Conservation (phyloP, 2,329 filamentous ascomycete species). For the Ambrosiella xylebori region DNA sequence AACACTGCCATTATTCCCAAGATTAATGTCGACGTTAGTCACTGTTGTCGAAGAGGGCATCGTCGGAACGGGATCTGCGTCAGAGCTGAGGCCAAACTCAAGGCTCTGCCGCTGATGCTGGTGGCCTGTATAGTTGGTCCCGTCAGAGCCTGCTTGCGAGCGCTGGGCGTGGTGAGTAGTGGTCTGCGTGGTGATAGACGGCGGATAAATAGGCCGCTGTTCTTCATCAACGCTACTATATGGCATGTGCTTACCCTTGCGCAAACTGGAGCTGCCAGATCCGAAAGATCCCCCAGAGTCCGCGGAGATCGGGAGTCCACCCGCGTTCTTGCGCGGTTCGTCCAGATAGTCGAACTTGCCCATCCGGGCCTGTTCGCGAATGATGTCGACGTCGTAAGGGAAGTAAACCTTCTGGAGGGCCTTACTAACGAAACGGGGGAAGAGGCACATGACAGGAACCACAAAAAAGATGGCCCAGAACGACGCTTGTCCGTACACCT, state of each 20-base stretch:
- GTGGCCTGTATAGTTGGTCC: constrained; percentile 68
- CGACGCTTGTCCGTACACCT: constrained; percentile 63
- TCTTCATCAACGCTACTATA: constrained; percentile 66
- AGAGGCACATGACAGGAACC: constrained; percentile 63
- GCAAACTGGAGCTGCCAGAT: constrained; percentile 28
- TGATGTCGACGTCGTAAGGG: constrained; percentile 84
- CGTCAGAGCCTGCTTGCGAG: constrained; percentile 84
- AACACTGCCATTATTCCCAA: too few relatives aligned
- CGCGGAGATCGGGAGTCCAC: constrained; percentile 1
- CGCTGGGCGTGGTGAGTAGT: constrained; percentile 53
- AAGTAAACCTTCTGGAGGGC: constrained; percentile 83
- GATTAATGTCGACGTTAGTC: constrained; percentile 2
- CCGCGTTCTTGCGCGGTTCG: constrained; percentile 20
- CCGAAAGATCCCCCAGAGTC: constrained; percentile 16
- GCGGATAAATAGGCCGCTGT: constrained; percentile 80
- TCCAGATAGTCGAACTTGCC: constrained; percentile 64
- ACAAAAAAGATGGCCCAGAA: constrained; percentile 80
- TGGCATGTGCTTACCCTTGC: constrained; percentile 38
- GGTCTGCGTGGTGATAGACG: constrained; percentile 63
- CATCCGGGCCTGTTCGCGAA: constrained; percentile 74
- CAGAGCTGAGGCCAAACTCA: constrained; percentile 9
- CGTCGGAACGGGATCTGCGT: constrained; percentile 6
- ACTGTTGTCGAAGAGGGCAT: constrained; percentile 10
- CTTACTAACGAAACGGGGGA: constrained; percentile 79
- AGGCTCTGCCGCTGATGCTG: constrained; percentile 23